These are phyloP conservation scores for Entomortierella parvispora DNA, from an alignment of 192 early-diverging fungal species.

Conservation along the genomic window DNA sequence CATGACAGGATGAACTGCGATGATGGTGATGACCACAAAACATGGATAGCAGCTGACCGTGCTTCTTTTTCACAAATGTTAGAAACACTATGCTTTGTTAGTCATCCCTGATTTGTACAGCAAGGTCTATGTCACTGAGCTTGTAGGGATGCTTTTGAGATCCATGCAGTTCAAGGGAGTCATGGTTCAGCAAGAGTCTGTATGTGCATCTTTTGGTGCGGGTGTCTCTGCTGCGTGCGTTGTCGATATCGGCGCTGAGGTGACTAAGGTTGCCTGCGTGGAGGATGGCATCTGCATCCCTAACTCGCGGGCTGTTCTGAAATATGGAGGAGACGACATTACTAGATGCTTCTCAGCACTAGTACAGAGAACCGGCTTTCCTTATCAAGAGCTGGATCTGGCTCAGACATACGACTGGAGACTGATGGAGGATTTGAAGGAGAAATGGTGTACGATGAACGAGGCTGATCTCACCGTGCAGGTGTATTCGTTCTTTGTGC, in stretches of 20 bases:
- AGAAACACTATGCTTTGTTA: slow-evolving; percentile 74
- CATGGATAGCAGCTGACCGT: too few relatives aligned
- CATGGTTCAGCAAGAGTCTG: slow-evolving; percentile 83
- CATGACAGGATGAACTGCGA: not conserved
- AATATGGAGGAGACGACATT: slow-evolving; percentile 92
- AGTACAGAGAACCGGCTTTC: slow-evolving; percentile 75
- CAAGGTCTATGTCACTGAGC: slow-evolving; percentile 68
- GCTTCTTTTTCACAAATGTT: slow-evolving; percentile 9
- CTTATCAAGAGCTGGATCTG: slow-evolving; percentile 75
- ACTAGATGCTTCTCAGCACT: slow-evolving; percentile 77
- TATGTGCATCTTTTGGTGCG: slow-evolving; percentile 87
- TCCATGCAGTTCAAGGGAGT: slow-evolving; percentile 84
- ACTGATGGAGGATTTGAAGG: slow-evolving; percentile 83
- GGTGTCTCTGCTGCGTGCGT: slow-evolving; percentile 88
- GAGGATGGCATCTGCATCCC: slow-evolving; percentile 85
- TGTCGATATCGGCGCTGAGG: slow-evolving; percentile 93
- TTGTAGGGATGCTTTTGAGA: slow-evolving; percentile 73
- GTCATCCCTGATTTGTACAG: slow-evolving; percentile 84
- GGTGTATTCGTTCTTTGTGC: slow-evolving; percentile 83
- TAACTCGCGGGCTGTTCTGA: slow-evolving; percentile 71
- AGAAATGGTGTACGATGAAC: slow-evolving; percentile 86
- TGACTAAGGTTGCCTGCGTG: slow-evolving; percentile 83
- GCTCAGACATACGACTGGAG: slow-evolving; percentile 74
- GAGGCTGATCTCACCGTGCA: slow-evolving; percentile 87
- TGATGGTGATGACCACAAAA: not conserved